Percentiles rank a stretch among this genome's conserved stretches.
phyloP scores from a whole-genome alignment of 2,329 filamentous ascomycete genomes.

The Penicillium sp. region DNA sequence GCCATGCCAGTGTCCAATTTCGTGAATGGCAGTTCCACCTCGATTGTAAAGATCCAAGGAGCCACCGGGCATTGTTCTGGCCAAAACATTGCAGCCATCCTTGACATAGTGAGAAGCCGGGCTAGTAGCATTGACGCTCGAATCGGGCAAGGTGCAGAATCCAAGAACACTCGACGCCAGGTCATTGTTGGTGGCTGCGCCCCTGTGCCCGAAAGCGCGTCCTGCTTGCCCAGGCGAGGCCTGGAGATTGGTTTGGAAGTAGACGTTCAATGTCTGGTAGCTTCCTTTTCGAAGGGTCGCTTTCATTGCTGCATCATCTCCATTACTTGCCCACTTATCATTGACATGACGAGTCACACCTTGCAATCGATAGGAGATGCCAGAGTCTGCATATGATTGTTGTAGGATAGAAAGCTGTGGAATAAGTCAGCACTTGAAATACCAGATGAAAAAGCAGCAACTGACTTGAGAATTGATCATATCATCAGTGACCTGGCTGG shows the following conservation, averaged over 20 bases:
- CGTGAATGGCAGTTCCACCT: conserved; percentile 49
- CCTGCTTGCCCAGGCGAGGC: conserved; percentile 24
- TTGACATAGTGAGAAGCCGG: conserved; percentile 45
- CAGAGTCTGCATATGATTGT: conserved; percentile 46
- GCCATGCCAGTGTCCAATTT: conserved; percentile 51
- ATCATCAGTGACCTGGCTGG: conserved; percentile 29
- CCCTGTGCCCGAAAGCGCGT: conserved; percentile 25
- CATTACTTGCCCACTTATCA: conserved; percentile 55
- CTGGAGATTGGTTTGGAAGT: conserved; percentile 58
- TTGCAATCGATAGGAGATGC: conserved; percentile 52
- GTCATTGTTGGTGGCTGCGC: conserved; percentile 13
- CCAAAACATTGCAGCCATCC: conserved; percentile 59
- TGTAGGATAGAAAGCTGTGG: conserved; percentile 43
- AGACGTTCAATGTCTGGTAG: conserved; percentile 58
- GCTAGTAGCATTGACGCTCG: conserved; percentile 42
- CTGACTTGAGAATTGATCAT: conserved; percentile 41
- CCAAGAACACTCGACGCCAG: conserved; percentile 48
- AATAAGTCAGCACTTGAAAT: conserved; percentile 4
- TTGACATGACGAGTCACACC: conserved; percentile 54
- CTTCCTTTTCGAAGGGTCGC: conserved; percentile 52
- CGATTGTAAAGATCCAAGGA: conserved; percentile 50
- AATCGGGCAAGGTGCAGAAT: conserved; percentile 53
- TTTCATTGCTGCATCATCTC: conserved; percentile 54
- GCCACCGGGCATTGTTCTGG: conserved; percentile 57
- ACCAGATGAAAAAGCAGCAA: background rate